phyloP scores from a whole-genome alignment of 768 basidiomycete species.

The Russula griseocarnosa region DNA sequence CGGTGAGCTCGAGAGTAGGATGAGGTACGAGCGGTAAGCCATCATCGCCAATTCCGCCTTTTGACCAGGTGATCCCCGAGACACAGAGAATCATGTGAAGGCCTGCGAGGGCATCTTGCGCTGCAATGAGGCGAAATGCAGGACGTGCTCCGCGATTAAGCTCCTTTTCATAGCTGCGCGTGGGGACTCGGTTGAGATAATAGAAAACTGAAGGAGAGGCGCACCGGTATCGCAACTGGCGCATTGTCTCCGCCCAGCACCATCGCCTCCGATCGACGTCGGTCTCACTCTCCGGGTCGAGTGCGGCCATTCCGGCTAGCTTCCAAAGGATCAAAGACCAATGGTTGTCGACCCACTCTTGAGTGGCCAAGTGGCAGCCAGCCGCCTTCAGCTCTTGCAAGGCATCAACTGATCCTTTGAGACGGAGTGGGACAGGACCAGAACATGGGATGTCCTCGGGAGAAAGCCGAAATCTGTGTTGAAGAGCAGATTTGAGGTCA shows the following conservation, averaged over 20 bases:
- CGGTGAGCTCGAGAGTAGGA: conserved; percentile 84
- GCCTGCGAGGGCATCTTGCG: conserved; percentile 75
- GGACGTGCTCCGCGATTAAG: conserved; percentile 64
- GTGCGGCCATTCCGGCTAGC: conserved; percentile 73
- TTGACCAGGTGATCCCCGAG: conserved; percentile 61
- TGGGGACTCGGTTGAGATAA: not conserved
- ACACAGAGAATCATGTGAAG: conserved; percentile 84
- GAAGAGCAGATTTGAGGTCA: conserved; percentile 20
- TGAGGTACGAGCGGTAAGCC: conserved; percentile 38
- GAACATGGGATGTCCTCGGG: not conserved
- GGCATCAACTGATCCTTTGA: conserved; percentile 45
- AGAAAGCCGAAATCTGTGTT: conserved; percentile 4
- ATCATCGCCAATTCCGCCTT: conserved; percentile 38
- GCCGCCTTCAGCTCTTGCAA: conserved; percentile 48
- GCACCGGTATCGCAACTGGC: conserved; percentile 84
- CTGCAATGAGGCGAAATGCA: conserved; percentile 71
- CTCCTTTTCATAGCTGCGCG: conserved; percentile 46
- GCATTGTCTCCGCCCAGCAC: conserved; percentile 78
- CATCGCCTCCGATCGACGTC: conserved; percentile 54
- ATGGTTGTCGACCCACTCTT: conserved; percentile 88
- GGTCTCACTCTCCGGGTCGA: conserved; percentile 60
- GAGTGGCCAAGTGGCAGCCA: conserved; percentile 66
- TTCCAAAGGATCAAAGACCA: conserved; percentile 94
- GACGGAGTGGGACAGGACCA: conserved; percentile 2
- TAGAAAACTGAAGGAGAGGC: conserved; percentile 20